Evolutionary conservation across 2,329 filamentous ascomycete genomes (phyloP), one percentile per base, ranked within the genome.

Genomic region (Grosmannia clavigera): DNA sequence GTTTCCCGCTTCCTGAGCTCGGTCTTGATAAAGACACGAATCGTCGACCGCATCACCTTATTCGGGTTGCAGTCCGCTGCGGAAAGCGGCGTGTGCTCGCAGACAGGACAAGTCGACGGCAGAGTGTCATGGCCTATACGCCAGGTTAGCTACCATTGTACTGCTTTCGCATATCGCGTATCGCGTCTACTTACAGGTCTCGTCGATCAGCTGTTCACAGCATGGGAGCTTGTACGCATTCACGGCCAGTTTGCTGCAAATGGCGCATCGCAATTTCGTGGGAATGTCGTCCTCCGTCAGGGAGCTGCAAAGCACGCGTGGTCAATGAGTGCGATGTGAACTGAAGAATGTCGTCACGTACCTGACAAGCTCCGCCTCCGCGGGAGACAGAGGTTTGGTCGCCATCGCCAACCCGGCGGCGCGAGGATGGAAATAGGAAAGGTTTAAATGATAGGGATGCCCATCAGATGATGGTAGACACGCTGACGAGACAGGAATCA

Each of bases 181-280:
- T 7, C 10, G 31, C 9, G 5, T 16, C 29, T 57, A 73, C 86
- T 69, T 77, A 96, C 94, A 99, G 65, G 78, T 81, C 69, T 92
- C 88, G 78, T 94, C 97, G 61, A 97, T 95, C 50, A 88, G 86
- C 70, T 95, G 92, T 69, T 96, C 94, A 73, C 94, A 99, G 74
- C 94, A 99, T 1, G 92, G 90, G 33, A 96, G 79, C 64, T 92
- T 88, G 71, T 90, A 95, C 10, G 92, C 90, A 71, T 96, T 95
- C 65, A 95, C 78, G 35, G 91, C 92, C 61, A 97, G 80, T 72
- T 89, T 91, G 75, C 88, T 94, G 75, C 94, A 99, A 67, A 90
- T 89, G 58, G 90, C 90, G 78, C 94, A 99, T 74, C 92, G 88
- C 64, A 99, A 81, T 78, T 96, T 96, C 68, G 92, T 90, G n/a